Conservation (phyloP, 108 stramenopile genomes). For the Discostella pseudostelligera region DNA sequence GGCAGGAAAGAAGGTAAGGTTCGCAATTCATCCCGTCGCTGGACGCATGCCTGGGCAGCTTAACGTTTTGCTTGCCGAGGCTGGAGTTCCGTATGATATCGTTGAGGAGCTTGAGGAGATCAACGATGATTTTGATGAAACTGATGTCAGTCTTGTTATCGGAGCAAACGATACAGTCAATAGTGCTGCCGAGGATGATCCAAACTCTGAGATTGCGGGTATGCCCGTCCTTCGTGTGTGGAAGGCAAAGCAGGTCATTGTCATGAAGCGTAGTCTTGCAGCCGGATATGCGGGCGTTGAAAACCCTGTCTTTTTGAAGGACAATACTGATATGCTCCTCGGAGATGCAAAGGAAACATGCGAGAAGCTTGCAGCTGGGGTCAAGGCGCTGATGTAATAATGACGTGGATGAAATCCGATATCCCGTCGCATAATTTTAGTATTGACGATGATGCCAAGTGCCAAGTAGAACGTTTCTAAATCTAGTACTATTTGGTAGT, state of each 20-base stretch:
- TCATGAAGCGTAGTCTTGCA: slow-evolving; percentile 97
- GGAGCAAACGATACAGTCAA: slow-evolving; percentile 99
- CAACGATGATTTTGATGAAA: slow-evolving; percentile 92
- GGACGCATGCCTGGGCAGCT: slow-evolving; percentile 99
- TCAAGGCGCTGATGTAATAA: slow-evolving; percentile 55
- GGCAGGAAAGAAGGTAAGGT: slow-evolving; percentile 91
- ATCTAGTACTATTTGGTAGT: no score
- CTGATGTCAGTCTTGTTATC: slow-evolving; percentile 94
- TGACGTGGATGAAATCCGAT: no score
- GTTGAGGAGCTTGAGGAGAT: slow-evolving; percentile 99
- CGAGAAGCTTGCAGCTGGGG: slow-evolving; percentile 83
- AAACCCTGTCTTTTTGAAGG: slow-evolving; percentile 98
- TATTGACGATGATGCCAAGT: no score
- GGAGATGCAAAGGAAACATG: slow-evolving; percentile 95
- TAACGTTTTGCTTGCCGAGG: slow-evolving; percentile 99
- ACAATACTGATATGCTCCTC: slow-evolving; percentile 97
- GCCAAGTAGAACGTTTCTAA: no score
- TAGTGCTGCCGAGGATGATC: slow-evolving; percentile 97
- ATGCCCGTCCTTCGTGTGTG: slow-evolving; percentile 98
- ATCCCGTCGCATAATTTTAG: no score
- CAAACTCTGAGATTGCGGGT: slow-evolving; percentile 93
- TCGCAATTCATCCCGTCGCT: slow-evolving; percentile 98
- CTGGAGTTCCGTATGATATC: slow-evolving; percentile 99
- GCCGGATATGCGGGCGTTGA: slow-evolving; percentile 99
- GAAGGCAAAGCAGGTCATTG: slow-evolving; percentile 97